Conservation (phyloP, 306 rosid species). For the Pyrus pyrifolia region DNA sequence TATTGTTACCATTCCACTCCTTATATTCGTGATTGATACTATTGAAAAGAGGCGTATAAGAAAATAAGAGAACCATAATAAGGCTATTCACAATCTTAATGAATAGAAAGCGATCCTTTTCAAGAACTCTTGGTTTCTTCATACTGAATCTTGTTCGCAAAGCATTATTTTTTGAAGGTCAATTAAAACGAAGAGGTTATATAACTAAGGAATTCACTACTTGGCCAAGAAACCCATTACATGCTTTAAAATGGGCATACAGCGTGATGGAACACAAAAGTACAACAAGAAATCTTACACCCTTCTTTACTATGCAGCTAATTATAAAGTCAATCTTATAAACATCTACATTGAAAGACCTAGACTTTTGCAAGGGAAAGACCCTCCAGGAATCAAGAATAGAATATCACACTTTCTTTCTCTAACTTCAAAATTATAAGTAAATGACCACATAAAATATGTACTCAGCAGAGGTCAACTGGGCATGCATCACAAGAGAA, state of each 20-base stretch:
- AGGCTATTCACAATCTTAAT: constrained; percentile 10
- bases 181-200: background rate
- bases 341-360: background rate
- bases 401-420: background rate
- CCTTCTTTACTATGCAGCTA: background rate
- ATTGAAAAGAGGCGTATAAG: constrained; percentile 15
- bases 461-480: background rate
- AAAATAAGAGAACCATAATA: background rate
- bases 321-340: background rate
- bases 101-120: constrained; percentile 1
- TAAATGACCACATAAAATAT: background rate
- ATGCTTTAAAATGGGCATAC: background rate
- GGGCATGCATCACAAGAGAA: background rate
- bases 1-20: constrained; percentile 77
- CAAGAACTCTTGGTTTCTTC: background rate
- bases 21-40: constrained; percentile 85
- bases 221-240: background rate
- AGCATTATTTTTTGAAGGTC: background rate
- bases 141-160: background rate
- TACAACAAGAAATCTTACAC: background rate
- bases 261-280: background rate
- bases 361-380: background rate
- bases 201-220: background rate
- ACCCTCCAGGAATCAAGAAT: background rate
- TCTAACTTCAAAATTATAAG: constrained; percentile 10